Evolutionary conservation across 345 rosid species (phyloP).

Genomic region (Aethionema arabicum): DNA sequence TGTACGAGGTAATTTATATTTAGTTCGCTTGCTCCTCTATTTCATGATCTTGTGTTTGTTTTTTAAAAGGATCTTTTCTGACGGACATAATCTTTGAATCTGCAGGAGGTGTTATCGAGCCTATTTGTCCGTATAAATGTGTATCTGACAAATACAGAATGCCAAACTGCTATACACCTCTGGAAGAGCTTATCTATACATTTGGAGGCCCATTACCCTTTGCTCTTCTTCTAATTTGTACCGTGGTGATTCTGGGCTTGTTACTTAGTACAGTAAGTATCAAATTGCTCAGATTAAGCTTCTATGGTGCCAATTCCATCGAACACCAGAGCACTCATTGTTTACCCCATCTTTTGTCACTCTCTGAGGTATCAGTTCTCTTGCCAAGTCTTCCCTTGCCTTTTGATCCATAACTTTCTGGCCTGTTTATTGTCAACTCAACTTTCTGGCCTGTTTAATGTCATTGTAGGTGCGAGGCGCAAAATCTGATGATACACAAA

Average conservation of each 20-base stretch:
- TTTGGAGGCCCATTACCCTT: slow-evolving; percentile 97
- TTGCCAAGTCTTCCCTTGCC: slow-evolving; percentile 12
- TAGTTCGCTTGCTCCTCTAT: slow-evolving; percentile 12
- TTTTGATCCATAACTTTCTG: slow-evolving; percentile 4
- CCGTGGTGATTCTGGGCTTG: slow-evolving; percentile 70
- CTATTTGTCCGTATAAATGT: slow-evolving; percentile 82
- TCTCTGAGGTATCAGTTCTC: slow-evolving; percentile 76
- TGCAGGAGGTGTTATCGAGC: slow-evolving; percentile 77
- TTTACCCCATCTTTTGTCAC: slow-evolving; percentile 86
- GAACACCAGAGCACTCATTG: slow-evolving; percentile 63
- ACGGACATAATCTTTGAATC: slow-evolving; percentile 28
- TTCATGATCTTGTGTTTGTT: slow-evolving; percentile 25
- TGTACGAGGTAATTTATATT: slow-evolving; percentile 63
- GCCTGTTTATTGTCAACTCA: slow-evolving; percentile 17
- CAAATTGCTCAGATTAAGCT: slow-evolving; percentile 62
- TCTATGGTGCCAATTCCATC: slow-evolving; percentile 56
- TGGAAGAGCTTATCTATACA: slow-evolving; percentile 83
- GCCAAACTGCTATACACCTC: slow-evolving; percentile 97
- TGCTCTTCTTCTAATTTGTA: slow-evolving; percentile 63
- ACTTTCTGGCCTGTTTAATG: slow-evolving; percentile 26
- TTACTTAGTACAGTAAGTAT: slow-evolving; percentile 68
- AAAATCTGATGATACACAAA: slow-evolving; percentile 90
- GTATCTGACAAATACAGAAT: slow-evolving; percentile 85
- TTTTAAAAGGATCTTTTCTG: slow-evolving; percentile 27
- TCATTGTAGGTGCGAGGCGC: slow-evolving; percentile 76